Evolutionary conservation across 1,139 yeast species (phyloP), one percentile per base, ranked within the genome.

Genomic region (Saccharomyces hybrid): DNA sequence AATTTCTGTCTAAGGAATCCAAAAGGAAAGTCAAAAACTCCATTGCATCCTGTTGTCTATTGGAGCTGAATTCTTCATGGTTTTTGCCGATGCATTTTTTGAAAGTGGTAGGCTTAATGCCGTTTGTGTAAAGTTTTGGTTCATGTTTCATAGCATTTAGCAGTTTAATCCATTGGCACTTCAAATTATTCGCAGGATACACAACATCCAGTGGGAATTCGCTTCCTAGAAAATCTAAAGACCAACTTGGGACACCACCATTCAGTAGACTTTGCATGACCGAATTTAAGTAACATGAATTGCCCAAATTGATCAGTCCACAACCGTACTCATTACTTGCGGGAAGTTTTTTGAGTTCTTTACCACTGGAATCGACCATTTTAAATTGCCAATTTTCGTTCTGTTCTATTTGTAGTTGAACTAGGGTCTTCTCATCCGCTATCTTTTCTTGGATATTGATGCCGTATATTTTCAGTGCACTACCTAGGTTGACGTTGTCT

Each of bases 21-120:
- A 85, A 64, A 23, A 91, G 70, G 66, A 84, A 85, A 9, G 81
- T 73, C 69, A 90, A 78, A 66, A 90, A 95, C 68, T 93, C 99
- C 74, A 85, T 87, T 0, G 98, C 95, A 73, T 93, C 99, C 68
- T 93, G 99, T 66, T 93, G 99, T 62, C 83, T 81, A 77, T 85
- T 88, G 0, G 96, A 84, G 49, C 84, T 77, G 64, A 93, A 93
- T 65, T 93, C 99, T n/a, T 78, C 76, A 69, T 93, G 95, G 47
- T 82, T 82, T 53, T 79, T 79, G 1, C 96, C 97, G 54, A 95
- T 76, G 28, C 89, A 73, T 3, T 80, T 73, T 68, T 91, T 93
- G 70, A 93, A 84, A 56, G 84, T 77, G 0, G 81, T 74, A 0
- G 96, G 97, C 53, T 82, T 81, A 27, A 93, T 77, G 3, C 98